phyloP scores from a whole-genome alignment of 129 eudicot species.

The Tagetes erecta region DNA sequence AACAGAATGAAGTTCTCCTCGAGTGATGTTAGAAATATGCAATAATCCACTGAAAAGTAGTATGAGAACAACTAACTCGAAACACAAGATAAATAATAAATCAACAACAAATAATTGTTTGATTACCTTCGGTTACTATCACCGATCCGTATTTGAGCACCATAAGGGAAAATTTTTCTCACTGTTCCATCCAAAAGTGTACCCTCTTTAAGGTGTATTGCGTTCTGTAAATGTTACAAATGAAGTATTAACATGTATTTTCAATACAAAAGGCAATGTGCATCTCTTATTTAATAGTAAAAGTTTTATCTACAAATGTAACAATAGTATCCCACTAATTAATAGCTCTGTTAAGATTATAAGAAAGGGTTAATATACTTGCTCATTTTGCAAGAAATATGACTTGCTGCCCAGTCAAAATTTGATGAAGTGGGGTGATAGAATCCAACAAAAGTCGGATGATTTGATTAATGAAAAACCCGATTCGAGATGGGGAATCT shows the following conservation, averaged over 20 bases:
- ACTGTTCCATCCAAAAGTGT: slow-evolving; percentile 87
- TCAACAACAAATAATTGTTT: neutral
- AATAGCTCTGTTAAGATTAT: neutral
- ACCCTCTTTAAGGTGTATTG: slow-evolving; percentile 68
- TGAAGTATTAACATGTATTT: neutral
- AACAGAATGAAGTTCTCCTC: slow-evolving; percentile 54
- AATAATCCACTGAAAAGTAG: slow-evolving; percentile 64
- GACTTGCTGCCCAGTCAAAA: neutral
- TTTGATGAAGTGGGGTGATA: neutral
- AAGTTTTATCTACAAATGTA: neutral
- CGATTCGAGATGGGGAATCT: no score
- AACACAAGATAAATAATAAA: neutral
- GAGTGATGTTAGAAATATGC: slow-evolving; percentile 78
- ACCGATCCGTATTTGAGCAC: slow-evolving; percentile 91
- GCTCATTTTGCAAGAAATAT: neutral
- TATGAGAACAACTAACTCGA: neutral
- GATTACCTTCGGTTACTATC: slow-evolving; percentile 78
- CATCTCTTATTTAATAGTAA: neutral
- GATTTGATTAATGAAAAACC: neutral
- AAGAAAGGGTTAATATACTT: neutral
- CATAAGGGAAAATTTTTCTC: slow-evolving; percentile 67
- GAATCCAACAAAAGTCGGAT: neutral
- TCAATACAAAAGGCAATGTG: neutral
- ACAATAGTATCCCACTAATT: neutral
- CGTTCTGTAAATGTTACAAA: slow-evolving; percentile 39